Base-by-base conservation (phyloP, 192 early-diverging fungal species). In the Diversispora eburnea region DNA sequence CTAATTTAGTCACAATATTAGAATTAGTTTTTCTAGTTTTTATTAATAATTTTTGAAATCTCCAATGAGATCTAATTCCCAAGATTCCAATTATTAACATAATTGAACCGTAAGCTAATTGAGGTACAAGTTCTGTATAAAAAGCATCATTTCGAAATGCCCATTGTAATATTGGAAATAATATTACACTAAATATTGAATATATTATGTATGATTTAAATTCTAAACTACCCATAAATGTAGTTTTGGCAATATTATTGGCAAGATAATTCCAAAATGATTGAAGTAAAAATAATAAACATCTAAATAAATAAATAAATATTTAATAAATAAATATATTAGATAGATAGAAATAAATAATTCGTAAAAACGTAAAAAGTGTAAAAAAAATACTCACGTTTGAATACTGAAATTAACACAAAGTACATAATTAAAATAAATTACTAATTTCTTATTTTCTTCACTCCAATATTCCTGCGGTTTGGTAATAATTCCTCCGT, bases 261-360 rank as follows among this genome's bases (percentile, higher is more conserved):
- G 79, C 77, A 42, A 82, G 60, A 59, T 82, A 82, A 52, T 80
- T 78, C 81, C 81, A 82, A 66, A 80, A 82, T 8, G 76, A 78
- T 76, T 82, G 81, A 19, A 82, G 49, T 1, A 82, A 76, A 10
- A 82, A 67, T 43, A 82, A 64, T 22, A 79, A 74, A 17, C 79
- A 76, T 55, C 81, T 81, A 54, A 65, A 6, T 19, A 72, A 64
- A 19, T 39, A 42, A 70, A 67, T 42, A 17, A n/a, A n/a, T 20
- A 61, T 15, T n/a, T 22, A 20, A 54, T 54, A 72, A 48, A 47
- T 10, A 12, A 66, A 49, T 42, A 47, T 20, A 70, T 15, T 15
- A 48, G 42, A 20, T 61, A 70, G 43, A 1, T 42, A 42, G 3
- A 43, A 19, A 43, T 19, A 62, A 9, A 52, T 42, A 9, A 60